A percentile compares a stretch with the other conserved stretches of the same genome.
Conservation (phyloP, 177 flowering plant species). For the Vitis hybrid region DNA sequence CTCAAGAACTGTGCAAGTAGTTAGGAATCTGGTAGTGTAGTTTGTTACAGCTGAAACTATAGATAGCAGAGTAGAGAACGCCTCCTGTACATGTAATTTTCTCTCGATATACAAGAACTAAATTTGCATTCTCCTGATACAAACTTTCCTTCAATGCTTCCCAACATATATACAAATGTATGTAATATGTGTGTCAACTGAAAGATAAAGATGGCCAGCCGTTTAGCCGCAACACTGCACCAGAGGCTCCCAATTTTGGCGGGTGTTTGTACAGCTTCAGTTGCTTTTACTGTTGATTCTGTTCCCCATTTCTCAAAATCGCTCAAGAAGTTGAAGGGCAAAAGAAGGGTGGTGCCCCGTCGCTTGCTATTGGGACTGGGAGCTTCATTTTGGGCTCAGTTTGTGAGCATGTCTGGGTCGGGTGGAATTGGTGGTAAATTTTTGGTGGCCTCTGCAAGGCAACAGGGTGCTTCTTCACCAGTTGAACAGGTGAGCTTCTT, state of each 20-base stretch:
- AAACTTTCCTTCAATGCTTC: background rate
- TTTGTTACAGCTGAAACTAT: too few relatives aligned
- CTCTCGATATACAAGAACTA: too few relatives aligned
- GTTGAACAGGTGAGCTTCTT: conserved; percentile 50
- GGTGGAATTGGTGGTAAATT: conserved; percentile 37
- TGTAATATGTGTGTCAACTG: conserved; percentile 3
- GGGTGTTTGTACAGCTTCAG: conserved; percentile 6
- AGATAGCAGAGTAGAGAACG: too few relatives aligned
- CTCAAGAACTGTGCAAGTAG: too few relatives aligned
- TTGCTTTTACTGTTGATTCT: conserved; percentile 5
- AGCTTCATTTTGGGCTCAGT: conserved; percentile 45
- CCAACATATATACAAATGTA: background rate
- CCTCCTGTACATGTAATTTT: too few relatives aligned
- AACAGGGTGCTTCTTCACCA: conserved; percentile 24
- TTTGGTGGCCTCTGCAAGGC: conserved; percentile 65
- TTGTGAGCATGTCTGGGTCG: conserved; percentile 52
- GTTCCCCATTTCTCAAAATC: conserved; percentile 7
- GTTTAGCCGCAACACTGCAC: conserved; percentile 17
- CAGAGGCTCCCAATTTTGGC: conserved; percentile 24
- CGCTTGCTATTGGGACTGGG: conserved; percentile 59
- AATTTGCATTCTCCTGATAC: too few relatives aligned
- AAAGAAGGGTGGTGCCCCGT: conserved; percentile 28
- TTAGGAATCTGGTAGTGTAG: too few relatives aligned
- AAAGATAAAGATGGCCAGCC: conserved; percentile 31
- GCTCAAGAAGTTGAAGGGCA: conserved; percentile 12